Conservation (phyloP, 2,329 filamentous ascomycete species). For the Beauveria rudraprayagi region DNA sequence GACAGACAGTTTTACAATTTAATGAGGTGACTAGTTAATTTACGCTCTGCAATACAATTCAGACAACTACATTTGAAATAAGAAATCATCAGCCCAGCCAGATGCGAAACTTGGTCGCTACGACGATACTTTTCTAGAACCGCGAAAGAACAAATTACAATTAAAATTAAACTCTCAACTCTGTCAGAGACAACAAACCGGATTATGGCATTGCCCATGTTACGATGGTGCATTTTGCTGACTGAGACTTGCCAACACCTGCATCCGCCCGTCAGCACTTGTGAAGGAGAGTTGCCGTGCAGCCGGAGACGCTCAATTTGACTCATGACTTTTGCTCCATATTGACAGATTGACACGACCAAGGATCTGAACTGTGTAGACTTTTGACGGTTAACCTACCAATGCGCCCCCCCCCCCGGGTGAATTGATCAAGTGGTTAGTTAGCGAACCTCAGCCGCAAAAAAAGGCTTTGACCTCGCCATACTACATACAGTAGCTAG, state of each 20-base stretch:
- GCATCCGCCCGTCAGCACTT: constrained; percentile 8
- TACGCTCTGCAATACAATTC: background rate
- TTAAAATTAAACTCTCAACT: background rate
- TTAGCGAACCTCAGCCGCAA: background rate
- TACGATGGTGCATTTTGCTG: constrained; percentile 2
- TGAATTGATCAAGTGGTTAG: background rate
- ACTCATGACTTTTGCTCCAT: background rate
- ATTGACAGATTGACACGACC: background rate
- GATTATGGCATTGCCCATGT: constrained; percentile 8
- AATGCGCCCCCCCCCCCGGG: background rate
- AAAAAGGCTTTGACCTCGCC: background rate
- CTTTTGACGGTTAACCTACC: background rate
- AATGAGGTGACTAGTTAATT: too few relatives aligned
- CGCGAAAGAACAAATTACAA: background rate
- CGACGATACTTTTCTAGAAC: background rate
- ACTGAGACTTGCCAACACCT: background rate
- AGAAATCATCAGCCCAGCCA: background rate
- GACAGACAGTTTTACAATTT: too few relatives aligned
- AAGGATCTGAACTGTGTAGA: background rate
- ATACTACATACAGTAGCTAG: too few relatives aligned
- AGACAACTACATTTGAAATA: too few relatives aligned
- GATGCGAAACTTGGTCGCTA: background rate
- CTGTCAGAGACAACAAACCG: background rate
- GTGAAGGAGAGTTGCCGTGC: background rate
- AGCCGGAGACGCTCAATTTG: constrained; percentile 3